Conservation (phyloP, 108 stramenopile species). For the Cyclostephanos tholiformis region DNA sequence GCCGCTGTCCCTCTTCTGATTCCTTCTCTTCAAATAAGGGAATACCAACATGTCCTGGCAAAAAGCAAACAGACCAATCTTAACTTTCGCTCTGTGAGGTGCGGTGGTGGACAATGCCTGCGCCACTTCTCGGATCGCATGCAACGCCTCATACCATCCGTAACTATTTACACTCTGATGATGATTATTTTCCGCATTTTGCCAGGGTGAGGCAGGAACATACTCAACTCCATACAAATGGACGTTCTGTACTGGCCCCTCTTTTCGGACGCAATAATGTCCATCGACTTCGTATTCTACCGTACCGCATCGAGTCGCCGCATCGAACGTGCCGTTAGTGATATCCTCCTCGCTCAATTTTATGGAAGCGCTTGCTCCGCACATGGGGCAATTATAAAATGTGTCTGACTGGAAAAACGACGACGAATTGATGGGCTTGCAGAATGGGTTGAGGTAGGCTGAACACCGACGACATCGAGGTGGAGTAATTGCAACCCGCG, state of each 20-base stretch:
- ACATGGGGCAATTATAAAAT: slow-evolving; percentile 65
- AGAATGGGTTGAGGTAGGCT: slow-evolving; percentile 84
- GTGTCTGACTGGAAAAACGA: slow-evolving; percentile 28
- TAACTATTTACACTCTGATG: slow-evolving; percentile 27
- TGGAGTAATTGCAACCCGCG: slow-evolving; percentile 31
- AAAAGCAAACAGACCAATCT: slow-evolving; percentile 61
- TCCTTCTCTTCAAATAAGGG: slow-evolving; percentile 33
- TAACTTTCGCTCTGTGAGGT: slow-evolving; percentile 21
- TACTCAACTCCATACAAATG: slow-evolving; percentile 70
- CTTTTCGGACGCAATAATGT: slow-evolving; percentile 60
- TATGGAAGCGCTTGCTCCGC: slow-evolving; percentile 48
- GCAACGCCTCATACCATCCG: slow-evolving; percentile 40
- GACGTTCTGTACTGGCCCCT: slow-evolving; percentile 42
- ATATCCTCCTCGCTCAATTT: slow-evolving; percentile 33
- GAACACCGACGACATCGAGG: slow-evolving; percentile 71
- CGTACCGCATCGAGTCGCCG: slow-evolving; percentile 49
- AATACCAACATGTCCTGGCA: slow-evolving; percentile 46
- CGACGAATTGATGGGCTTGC: slow-evolving; percentile 27
- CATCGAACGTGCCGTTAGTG: slow-evolving; percentile 23
- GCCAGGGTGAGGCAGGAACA: slow-evolving; percentile 32
- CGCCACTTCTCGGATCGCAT: slow-evolving; percentile 34
- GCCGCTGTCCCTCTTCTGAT: slow-evolving; percentile 16
- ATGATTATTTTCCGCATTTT: slow-evolving; percentile 39
- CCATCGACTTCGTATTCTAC: slow-evolving; percentile 78
- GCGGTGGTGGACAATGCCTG: slow-evolving; percentile 18